phyloP scores from a whole-genome alignment of 768 basidiomycete species.

The Xerocomellus amylosporus region DNA sequence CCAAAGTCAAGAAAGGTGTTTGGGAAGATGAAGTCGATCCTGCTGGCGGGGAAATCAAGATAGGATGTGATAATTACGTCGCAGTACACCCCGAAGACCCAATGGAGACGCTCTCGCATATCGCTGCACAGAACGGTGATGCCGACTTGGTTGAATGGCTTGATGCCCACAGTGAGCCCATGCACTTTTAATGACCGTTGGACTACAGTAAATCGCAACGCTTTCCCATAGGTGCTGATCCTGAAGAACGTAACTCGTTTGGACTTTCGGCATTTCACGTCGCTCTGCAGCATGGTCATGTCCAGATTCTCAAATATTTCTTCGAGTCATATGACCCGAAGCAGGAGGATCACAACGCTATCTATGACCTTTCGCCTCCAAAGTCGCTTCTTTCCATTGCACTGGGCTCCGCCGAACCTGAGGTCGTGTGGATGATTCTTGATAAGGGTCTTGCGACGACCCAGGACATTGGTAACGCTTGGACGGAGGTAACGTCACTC shows the following conservation, averaged over 20 bases:
- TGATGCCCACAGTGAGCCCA: conserved; percentile 61
- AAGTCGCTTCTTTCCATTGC: conserved; percentile 53
- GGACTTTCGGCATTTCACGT: conserved; percentile 66
- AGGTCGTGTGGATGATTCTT: conserved; percentile 62
- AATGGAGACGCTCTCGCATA: conserved; percentile 69
- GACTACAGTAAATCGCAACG: conserved; percentile 18
- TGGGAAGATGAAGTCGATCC: conserved; percentile 73
- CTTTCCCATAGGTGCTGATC: conserved; percentile 56
- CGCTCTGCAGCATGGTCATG: conserved; percentile 52
- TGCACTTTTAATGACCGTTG: conserved; percentile 23
- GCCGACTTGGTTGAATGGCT: conserved; percentile 64
- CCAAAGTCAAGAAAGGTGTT: conserved; percentile 58
- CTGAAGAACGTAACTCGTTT: conserved; percentile 61
- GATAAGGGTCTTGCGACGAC: conserved; percentile 51
- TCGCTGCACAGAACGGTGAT: conserved; percentile 57
- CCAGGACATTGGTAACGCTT: conserved; percentile 50
- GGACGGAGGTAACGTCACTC: conserved; percentile 46
- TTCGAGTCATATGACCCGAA: conserved; percentile 57
- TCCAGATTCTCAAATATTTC: conserved; percentile 56
- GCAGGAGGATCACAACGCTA: conserved; percentile 44
- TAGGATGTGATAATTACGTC: conserved; percentile 52
- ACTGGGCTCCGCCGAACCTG: conserved; percentile 57
- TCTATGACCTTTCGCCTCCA: conserved; percentile 46
- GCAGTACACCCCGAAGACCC: conserved; percentile 46
- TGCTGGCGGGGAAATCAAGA: conserved; percentile 64